Evolutionary conservation across 176 grass and related monocot species (phyloP), one percentile per base, ranked within the genome.

Genomic region (Dactylis glomerata): DNA sequence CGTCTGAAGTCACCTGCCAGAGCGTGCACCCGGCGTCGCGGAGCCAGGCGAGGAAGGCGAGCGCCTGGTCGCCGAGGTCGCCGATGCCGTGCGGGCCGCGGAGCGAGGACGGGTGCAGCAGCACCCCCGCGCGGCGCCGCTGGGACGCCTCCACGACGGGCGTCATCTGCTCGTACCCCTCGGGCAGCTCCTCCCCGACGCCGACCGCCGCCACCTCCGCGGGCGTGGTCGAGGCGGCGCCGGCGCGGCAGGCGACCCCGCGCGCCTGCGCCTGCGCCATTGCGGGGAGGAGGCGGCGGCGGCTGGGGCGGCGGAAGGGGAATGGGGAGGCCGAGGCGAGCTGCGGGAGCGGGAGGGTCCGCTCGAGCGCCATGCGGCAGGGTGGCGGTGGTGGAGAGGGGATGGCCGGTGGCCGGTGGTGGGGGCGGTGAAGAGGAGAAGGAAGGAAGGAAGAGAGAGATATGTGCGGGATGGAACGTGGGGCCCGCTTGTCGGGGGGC

Each of bases 21-120:
- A 98, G 87, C 37, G 83, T 85, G 78, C 91, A 95, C 19, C 96
- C 96, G 31, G 87, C 65, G 45, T 83, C 82, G 61, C 26, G 83
- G 62, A 98, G 91, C 96, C 96, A 98, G 41, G 85, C 62, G 70
- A 98, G 91, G 81, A 98, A 95, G 1, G 80, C 77, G 27, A 94
- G 58, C 38, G 89, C 88, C 74, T 95, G 73, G 56, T 83, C 89
- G 47, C 93, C 96, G 36, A 98, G 79, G 87, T 96, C 93, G 33
- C 96, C 96, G 76, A 96, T 88, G 79, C 93, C 96, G 82, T 91
- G 78, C 10, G 86, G 87, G 16, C 93, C 88, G 19, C 76, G 93
- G 63, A 98, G 68, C 79, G 93, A 96, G 41, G 96, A 94, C 55
- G 88, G 91, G 54, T 98, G 93, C 40, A 95, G 91, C 78, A 98